Percentiles rank a stretch among this genome's conserved stretches.
Conservation (phyloP, 257 asterid genomes). For the Solanum microdontum region DNA sequence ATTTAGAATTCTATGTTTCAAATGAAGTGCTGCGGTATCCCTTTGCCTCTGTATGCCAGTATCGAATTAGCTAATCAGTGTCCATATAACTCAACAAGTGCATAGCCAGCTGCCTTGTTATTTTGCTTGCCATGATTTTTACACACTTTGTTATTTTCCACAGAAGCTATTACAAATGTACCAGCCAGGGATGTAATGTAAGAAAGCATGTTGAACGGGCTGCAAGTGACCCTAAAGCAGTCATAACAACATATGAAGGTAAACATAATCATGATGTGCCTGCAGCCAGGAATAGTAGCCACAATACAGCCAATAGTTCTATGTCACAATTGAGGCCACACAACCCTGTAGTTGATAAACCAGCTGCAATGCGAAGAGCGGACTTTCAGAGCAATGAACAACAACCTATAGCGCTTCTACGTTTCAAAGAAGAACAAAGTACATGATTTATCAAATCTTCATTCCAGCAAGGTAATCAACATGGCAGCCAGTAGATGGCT, state of each 20-base stretch:
- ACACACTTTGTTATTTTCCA: slow-evolving; percentile 3
- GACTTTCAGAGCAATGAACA: slow-evolving; percentile 38
- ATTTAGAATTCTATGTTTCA: background rate
- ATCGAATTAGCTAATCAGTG: background rate
- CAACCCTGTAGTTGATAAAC: slow-evolving; percentile 15
- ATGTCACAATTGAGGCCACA: slow-evolving; percentile 44
- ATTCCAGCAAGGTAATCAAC: background rate
- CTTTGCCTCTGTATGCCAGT: background rate
- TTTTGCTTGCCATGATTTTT: background rate
- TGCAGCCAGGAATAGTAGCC: slow-evolving; percentile 59
- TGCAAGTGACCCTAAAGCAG: slow-evolving; percentile 76
- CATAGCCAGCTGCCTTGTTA: background rate
- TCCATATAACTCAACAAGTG: background rate
- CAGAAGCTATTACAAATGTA: slow-evolving; percentile 96
- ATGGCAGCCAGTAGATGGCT: slow-evolving; percentile 1
- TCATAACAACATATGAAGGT: slow-evolving; percentile 80
- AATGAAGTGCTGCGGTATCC: background rate
- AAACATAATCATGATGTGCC: slow-evolving; percentile 85
- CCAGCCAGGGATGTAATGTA: slow-evolving; percentile 66
- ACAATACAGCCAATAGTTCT: slow-evolving; percentile 30
- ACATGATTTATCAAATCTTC: slow-evolving; percentile 11
- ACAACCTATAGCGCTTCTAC: slow-evolving; percentile 42
- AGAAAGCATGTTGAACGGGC: slow-evolving; percentile 96
- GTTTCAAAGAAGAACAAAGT: slow-evolving; percentile 64
- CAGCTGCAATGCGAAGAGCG: slow-evolving; percentile 10